Percentiles rank a stretch among this genome's conserved stretches.
Evolutionary conservation across 148 eudicot species (phyloP).

Genomic region (Vaccinium macrocarpon): DNA sequence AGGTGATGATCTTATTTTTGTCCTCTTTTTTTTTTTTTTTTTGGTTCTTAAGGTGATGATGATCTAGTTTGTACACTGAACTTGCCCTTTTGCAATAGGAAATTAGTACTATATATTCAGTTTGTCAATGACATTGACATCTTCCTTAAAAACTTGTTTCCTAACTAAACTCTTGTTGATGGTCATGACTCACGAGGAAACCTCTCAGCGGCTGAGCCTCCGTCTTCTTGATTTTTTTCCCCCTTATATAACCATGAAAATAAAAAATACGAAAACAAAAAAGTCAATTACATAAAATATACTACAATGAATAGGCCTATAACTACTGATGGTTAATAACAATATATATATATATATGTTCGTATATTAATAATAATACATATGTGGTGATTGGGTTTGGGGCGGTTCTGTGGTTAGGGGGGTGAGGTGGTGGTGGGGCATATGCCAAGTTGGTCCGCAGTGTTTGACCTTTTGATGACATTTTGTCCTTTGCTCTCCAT

Average conservation of each 20-base stretch:
- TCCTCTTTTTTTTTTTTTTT: not conserved
- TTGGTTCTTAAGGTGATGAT: not conserved
- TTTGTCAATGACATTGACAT: not conserved
- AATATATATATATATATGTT: not conserved
- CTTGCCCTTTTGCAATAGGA: not conserved
- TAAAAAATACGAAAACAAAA: not conserved
- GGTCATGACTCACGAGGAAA: not conserved
- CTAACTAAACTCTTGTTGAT: not conserved
- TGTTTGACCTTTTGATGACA: not conserved
- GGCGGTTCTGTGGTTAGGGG: not conserved
- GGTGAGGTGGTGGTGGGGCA: not conserved
- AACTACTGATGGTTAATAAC: not conserved
- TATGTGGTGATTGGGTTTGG: not conserved
- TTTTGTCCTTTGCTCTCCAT: not conserved
- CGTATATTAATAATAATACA: not conserved
- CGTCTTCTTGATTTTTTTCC: no score
- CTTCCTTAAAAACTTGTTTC: not conserved
- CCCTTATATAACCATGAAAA: not conserved
- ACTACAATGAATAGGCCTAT: not conserved
- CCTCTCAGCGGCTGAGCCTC: no score
- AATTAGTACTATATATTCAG: not conserved
- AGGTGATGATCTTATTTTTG: not conserved
- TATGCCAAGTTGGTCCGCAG: not conserved
- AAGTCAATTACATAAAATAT: not conserved
- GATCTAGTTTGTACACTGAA: not conserved